Evolutionary conservation across 441 rosid genomes (phyloP).

Genomic region (Adansonia rubrostipa): DNA sequence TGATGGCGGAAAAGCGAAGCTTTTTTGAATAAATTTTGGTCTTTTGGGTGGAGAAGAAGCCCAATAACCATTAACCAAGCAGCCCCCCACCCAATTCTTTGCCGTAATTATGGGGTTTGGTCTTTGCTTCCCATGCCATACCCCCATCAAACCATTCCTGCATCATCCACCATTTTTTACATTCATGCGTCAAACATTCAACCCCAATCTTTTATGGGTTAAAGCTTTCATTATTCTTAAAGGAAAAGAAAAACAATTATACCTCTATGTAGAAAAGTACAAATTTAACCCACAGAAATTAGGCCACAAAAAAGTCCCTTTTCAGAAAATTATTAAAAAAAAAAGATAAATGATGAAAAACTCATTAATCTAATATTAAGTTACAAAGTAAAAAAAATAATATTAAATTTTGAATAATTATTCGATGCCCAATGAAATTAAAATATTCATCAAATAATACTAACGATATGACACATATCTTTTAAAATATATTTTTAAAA

Average conservation of each 20-base stretch:
- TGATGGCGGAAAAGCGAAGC: background rate
- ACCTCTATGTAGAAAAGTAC: background rate
- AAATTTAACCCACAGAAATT: background rate
- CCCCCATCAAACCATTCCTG: background rate
- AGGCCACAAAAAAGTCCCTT: background rate
- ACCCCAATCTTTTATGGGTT: background rate
- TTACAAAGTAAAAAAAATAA: no score
- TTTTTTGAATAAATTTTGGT: conserved; percentile 17
- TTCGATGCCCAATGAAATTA: no score
- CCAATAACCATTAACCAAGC: background rate
- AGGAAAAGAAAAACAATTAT: background rate
- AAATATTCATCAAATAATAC: no score
- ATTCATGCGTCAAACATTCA: background rate
- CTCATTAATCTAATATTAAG: no score
- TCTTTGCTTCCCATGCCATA: conserved; percentile 18
- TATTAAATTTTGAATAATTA: no score
- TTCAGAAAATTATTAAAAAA: no score
- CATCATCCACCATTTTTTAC: background rate
- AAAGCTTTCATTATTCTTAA: background rate
- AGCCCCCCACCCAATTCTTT: conserved; percentile 15
- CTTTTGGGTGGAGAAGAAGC: background rate
- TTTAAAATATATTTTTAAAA: no score
- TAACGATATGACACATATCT: no score
- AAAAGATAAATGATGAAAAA: no score
- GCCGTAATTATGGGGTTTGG: conserved; percentile 9